A percentile compares a stretch with the other conserved stretches of the same genome.
Evolutionary conservation across 768 basidiomycete genomes (phyloP).

Genomic region (Strobilomyces confusus): DNA sequence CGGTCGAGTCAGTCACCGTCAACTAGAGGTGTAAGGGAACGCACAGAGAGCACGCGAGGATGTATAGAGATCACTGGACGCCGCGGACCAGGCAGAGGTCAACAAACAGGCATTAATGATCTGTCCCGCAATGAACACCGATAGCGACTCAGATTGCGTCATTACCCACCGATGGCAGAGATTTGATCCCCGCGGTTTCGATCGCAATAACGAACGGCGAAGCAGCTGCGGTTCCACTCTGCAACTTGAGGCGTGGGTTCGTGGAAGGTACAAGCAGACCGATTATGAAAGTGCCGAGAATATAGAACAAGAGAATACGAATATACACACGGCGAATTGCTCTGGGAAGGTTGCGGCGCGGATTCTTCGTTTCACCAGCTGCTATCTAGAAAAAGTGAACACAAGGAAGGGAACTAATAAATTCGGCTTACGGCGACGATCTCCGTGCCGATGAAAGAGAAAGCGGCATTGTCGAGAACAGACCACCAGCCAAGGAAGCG

Average conservation of each 20-base stretch:
- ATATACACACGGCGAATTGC: slow-evolving; percentile 59
- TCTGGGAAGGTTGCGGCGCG: slow-evolving; percentile 60
- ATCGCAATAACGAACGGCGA: slow-evolving; percentile 95
- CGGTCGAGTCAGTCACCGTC: not conserved
- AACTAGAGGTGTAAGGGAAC: slow-evolving; percentile 22
- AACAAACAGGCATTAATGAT: slow-evolving; percentile 80
- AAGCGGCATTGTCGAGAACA: slow-evolving; percentile 83
- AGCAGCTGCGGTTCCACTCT: slow-evolving; percentile 55
- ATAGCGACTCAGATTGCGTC: slow-evolving; percentile 13
- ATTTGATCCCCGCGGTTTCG: slow-evolving; percentile 78
- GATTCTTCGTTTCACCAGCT: slow-evolving; percentile 90
- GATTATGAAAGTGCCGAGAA: slow-evolving; percentile 66
- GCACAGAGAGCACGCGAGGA: slow-evolving; percentile 81
- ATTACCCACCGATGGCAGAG: slow-evolving; percentile 63
- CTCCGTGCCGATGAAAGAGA: slow-evolving; percentile 92
- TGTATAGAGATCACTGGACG: slow-evolving; percentile 85
- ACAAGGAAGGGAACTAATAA: not conserved
- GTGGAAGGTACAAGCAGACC: slow-evolving; percentile 80
- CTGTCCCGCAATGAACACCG: slow-evolving; percentile 30
- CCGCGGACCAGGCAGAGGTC: slow-evolving; percentile 91
- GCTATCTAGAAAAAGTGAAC: slow-evolving; percentile 53
- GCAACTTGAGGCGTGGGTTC: slow-evolving; percentile 48
- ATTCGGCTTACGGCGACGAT: slow-evolving; percentile 71
- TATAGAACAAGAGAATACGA: slow-evolving; percentile 81
- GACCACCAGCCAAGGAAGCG: slow-evolving; percentile 72